These are phyloP conservation scores for Arthrocladium fulminans DNA, from an alignment of 2,329 filamentous ascomycete species.

Conservation along the genomic window DNA sequence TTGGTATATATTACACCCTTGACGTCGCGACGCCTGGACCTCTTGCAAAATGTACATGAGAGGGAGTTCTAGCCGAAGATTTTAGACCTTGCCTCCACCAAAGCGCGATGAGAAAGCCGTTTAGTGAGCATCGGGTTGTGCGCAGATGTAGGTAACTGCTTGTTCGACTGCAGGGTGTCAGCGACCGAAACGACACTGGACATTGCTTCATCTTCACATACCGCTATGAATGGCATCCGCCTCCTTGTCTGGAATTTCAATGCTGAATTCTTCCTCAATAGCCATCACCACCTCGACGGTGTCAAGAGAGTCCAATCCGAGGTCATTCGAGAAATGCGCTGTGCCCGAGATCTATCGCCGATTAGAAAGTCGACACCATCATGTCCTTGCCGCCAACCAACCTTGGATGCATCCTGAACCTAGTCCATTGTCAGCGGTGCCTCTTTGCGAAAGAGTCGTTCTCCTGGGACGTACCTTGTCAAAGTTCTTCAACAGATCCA, in stretches of 20 bases:
- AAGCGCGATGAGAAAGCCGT: background rate
- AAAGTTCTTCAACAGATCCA: conserved; percentile 87
- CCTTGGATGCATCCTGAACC: conserved; percentile 48
- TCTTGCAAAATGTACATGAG: conserved; percentile 5
- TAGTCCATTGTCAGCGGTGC: conserved; percentile 22
- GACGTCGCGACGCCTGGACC: conserved; percentile 7
- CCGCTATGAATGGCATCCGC: conserved; percentile 88
- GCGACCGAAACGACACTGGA: conserved; percentile 10
- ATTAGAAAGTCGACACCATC: background rate
- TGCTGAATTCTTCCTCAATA: conserved; percentile 93
- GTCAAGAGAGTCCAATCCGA: conserved; percentile 93
- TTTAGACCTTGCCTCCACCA: background rate
- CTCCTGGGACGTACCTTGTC: conserved; percentile 65
- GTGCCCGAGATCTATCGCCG: conserved; percentile 61
- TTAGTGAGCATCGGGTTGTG: conserved; percentile 64
- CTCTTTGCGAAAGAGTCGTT: conserved; percentile 3
- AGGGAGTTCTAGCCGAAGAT: conserved; percentile 4
- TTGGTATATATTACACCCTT: conserved; percentile 9
- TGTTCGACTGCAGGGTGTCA: conserved; percentile 62
- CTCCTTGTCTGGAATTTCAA: conserved; percentile 97
- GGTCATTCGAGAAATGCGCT: conserved; percentile 93
- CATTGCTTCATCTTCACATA: conserved; percentile 43
- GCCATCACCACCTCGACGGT: conserved; percentile 99
- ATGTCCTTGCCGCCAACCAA: conserved; percentile 26
- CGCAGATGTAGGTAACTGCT: conserved; percentile 87